Percentiles rank a stretch among this genome's conserved stretches.
Evolutionary conservation across 805 yeast genomes (phyloP).

Genomic region (Saccharomycopsis schoenii): DNA sequence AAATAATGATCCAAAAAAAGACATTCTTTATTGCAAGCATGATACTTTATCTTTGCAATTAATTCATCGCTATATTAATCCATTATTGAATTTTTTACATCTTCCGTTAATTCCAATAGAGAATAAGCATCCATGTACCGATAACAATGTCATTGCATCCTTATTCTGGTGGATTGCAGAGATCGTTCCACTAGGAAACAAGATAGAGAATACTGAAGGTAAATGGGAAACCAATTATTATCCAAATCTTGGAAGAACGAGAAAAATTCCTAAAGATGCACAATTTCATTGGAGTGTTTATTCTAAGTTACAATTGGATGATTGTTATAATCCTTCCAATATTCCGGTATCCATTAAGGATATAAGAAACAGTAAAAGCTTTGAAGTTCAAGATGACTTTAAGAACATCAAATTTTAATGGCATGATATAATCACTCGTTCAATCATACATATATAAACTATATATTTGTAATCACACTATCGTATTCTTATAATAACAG

Average conservation of each 20-base stretch:
- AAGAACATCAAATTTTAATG: neutral
- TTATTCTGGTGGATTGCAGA: slow-evolving; percentile 57
- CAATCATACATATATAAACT: neutral
- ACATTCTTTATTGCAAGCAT: slow-evolving; percentile 41
- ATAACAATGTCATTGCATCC: slow-evolving; percentile 14
- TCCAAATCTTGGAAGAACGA: slow-evolving; percentile 48
- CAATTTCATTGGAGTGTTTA: slow-evolving; percentile 54
- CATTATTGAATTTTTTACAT: neutral
- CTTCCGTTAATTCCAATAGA: neutral
- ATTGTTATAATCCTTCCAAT: slow-evolving; percentile 37
- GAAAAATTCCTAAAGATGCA: slow-evolving; percentile 40
- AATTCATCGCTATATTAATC: neutral
- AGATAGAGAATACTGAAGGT: slow-evolving; percentile 37
- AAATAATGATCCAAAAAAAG: slow-evolving; percentile 31
- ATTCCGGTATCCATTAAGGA: slow-evolving; percentile 29
- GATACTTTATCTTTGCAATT: slow-evolving; percentile 33
- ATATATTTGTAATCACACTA: neutral
- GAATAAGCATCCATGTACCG: neutral
- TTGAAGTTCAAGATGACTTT: neutral
- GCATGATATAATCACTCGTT: too few relatives aligned
- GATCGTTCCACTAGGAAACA: slow-evolving; percentile 46
- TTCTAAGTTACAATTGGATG: slow-evolving; percentile 41
- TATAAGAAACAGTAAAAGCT: neutral
- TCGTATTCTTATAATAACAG: neutral
- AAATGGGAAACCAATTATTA: slow-evolving; percentile 39